These are phyloP conservation scores for Primulina eburnea DNA, from an alignment of 257 asterid genomes.

Conservation along the genomic window DNA sequence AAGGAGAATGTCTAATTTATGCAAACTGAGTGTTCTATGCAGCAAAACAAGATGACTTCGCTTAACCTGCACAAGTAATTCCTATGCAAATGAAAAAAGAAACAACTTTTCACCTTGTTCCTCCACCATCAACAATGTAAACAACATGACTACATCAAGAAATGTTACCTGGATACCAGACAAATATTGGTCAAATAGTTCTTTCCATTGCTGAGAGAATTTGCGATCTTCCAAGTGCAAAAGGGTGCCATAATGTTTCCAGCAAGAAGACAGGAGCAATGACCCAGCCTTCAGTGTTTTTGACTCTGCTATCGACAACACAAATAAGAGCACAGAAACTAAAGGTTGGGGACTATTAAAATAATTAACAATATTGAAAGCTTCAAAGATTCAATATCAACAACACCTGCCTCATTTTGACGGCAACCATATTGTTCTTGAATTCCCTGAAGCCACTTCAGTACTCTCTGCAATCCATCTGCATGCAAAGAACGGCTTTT, in stretches of 20 bases:
- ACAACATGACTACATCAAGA: slow-evolving; percentile 11
- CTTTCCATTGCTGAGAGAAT: slow-evolving; percentile 56
- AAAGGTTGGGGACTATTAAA: slow-evolving; percentile 15
- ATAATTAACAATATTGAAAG: slow-evolving; percentile 4
- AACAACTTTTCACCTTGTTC: background rate
- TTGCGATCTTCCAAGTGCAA: slow-evolving; percentile 61
- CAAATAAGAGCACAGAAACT: slow-evolving; percentile 26
- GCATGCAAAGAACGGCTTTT: slow-evolving; percentile 83
- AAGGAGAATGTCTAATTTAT: background rate
- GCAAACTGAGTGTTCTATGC: background rate
- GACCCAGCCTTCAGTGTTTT: slow-evolving; percentile 60
- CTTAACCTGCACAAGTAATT: background rate
- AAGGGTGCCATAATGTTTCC: slow-evolving; percentile 91
- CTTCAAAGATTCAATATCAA: slow-evolving; percentile 26
- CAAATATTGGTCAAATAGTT: slow-evolving; percentile 64
- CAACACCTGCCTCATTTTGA: slow-evolving; percentile 62
- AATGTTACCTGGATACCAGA: slow-evolving; percentile 78
- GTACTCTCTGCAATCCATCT: slow-evolving; percentile 74
- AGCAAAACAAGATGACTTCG: background rate
- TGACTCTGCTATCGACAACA: slow-evolving; percentile 46
- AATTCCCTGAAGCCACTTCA: slow-evolving; percentile 66
- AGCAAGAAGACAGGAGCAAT: slow-evolving; percentile 81
- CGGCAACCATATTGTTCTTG: slow-evolving; percentile 43
- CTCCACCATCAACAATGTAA: slow-evolving; percentile 21
- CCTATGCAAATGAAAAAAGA: background rate